phyloP scores from a whole-genome alignment of 352 stramenopile genomes.

The Pseudoperonospora humuli region DNA sequence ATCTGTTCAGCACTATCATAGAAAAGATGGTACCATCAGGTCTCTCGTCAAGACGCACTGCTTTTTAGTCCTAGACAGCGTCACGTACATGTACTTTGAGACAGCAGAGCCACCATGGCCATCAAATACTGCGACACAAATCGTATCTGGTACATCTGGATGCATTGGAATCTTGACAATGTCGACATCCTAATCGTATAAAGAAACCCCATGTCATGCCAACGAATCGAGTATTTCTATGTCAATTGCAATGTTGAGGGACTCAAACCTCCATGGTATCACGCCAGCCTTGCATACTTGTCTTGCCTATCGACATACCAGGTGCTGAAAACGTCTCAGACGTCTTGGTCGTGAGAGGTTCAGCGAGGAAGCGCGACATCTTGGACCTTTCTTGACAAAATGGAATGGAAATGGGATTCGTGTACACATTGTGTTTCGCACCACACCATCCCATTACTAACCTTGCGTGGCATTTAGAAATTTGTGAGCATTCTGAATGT shows the following conservation, averaged over 20 bases:
- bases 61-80: not conserved
- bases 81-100: constrained; percentile 58
- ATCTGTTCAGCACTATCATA: constrained; percentile 59
- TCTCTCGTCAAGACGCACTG: too few species aligned
- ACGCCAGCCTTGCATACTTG: constrained; percentile 80
- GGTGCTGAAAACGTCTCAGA: constrained; percentile 34
- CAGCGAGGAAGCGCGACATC: constrained; percentile 82
- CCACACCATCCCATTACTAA: too few species aligned
- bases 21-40: too few species aligned
- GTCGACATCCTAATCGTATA: constrained; percentile 49
- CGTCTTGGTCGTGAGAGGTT: constrained; percentile 72
- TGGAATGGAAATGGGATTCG: too few species aligned
- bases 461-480: too few species aligned
- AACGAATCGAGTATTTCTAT: too few species aligned
- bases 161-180: constrained; percentile 68
- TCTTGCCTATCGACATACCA: constrained; percentile 54
- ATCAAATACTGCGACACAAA: constrained; percentile 78
- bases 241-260: too few species aligned
- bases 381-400: too few species aligned
- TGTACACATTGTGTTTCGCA: too few species aligned
- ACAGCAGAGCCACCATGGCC: constrained; percentile 66
- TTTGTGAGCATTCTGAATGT: too few species aligned
- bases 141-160: constrained; percentile 37
- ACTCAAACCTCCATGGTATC: constrained; percentile 86
- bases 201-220: not conserved